Evolutionary conservation across 2,329 filamentous ascomycete genomes (phyloP).

Genomic region (Didymella sp.): DNA sequence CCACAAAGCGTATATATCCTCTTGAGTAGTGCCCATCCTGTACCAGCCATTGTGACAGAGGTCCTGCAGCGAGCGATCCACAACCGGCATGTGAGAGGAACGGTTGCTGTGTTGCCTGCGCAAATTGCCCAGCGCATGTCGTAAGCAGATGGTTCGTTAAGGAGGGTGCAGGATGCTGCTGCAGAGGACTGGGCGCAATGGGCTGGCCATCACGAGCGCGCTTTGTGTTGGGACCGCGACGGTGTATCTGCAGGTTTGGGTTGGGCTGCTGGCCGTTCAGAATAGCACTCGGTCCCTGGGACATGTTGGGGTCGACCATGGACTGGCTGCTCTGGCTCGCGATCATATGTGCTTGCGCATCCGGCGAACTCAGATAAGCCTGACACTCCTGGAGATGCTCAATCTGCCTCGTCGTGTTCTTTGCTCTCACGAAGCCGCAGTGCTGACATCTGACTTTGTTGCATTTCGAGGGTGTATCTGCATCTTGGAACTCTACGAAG

Average conservation of each 20-base stretch:
- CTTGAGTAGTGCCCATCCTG: constrained; percentile 76
- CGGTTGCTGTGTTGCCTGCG: constrained; percentile 67
- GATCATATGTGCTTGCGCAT: constrained; percentile 50
- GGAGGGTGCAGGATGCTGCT: constrained; percentile 49
- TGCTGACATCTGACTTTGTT: constrained; percentile 58
- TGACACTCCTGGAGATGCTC: constrained; percentile 58
- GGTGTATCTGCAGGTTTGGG: constrained; percentile 56
- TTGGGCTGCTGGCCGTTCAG: constrained; percentile 57
- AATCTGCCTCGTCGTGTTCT: constrained; percentile 60
- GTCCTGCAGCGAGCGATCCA: constrained; percentile 64
- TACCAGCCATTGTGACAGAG: constrained; percentile 71
- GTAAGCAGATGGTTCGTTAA: constrained; percentile 66
- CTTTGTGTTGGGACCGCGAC: constrained; percentile 53
- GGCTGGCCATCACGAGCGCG: constrained; percentile 48
- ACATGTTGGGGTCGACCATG: constrained; percentile 23
- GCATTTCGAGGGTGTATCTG: constrained; percentile 54
- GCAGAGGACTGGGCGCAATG: constrained; percentile 40
- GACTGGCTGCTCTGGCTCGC: constrained; percentile 27
- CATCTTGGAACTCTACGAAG: constrained; percentile 50
- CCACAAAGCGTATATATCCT: constrained; percentile 71
- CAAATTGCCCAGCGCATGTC: constrained; percentile 57
- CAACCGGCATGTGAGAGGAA: constrained; percentile 71
- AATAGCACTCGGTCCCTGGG: constrained; percentile 45
- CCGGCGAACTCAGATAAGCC: constrained; percentile 53
- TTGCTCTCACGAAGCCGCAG: constrained; percentile 59